These are phyloP conservation scores for Erodium moschatum DNA, from an alignment of 441 rosid species.

Conservation along the genomic window DNA sequence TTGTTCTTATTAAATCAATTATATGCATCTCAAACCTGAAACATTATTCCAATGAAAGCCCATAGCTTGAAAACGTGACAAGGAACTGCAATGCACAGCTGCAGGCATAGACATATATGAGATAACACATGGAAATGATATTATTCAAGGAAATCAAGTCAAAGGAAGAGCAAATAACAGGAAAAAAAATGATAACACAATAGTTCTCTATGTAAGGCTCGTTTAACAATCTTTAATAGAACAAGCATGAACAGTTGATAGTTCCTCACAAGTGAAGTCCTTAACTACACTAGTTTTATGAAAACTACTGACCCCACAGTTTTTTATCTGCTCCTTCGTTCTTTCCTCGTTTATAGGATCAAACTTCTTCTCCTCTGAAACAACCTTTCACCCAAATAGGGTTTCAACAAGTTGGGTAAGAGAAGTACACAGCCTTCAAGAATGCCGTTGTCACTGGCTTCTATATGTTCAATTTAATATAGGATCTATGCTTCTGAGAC, in stretches of 20 bases:
- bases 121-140: background rate
- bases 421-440: background rate
- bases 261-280: background rate
- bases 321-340: background rate
- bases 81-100: conserved; percentile 80
- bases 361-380: background rate
- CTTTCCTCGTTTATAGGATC: background rate
- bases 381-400: background rate
- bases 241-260: background rate
- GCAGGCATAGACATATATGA: conserved; percentile 14
- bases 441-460: background rate
- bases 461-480: background rate
- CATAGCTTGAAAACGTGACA: conserved; percentile 64
- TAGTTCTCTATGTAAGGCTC: background rate
- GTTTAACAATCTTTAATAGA: background rate
- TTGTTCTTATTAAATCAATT: background rate
- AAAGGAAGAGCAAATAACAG: background rate
- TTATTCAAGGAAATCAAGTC: background rate
- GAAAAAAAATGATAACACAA: too few relatives aligned
- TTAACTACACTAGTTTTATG: background rate
- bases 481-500: conserved; percentile 4
- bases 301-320: background rate
- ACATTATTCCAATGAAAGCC: conserved; percentile 69
- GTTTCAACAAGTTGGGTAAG: background rate
- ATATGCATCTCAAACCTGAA: conserved; percentile 38